Percentiles rank a stretch among this genome's conserved stretches.
Conservation (phyloP, 176 grass and related monocot genomes). For the Phragmites australis region DNA sequence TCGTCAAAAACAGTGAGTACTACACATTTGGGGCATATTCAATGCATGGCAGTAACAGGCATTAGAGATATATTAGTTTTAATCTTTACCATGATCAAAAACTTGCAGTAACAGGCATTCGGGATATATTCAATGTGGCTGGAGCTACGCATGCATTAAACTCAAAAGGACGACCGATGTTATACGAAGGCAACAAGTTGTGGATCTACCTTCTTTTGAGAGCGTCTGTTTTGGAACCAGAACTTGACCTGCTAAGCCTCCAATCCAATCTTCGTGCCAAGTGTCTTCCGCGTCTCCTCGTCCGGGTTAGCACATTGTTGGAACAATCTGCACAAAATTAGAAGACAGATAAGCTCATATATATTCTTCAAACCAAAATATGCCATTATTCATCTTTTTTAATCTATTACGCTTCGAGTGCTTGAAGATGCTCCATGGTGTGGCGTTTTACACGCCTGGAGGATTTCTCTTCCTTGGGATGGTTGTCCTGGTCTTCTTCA, state of each 20-base stretch:
- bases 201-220: background rate
- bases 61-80: too few species aligned
- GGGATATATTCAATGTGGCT: too few species aligned
- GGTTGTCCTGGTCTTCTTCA: background rate
- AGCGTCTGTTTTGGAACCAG: slow-evolving; percentile 48
- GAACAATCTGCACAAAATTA: slow-evolving; percentile 1
- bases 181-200: background rate
- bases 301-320: background rate
- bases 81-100: too few species aligned
- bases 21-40: too few species aligned
- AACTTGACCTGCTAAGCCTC: background rate
- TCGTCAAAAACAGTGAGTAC: too few species aligned
- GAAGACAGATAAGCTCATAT: background rate
- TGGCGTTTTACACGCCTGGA: background rate
- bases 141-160: too few species aligned
- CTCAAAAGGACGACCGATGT: background rate
- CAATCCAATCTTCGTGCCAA: slow-evolving; percentile 3
- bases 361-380: background rate
- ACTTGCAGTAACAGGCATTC: too few species aligned
- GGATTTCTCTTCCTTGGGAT: background rate
- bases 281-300: background rate
- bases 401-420: slow-evolving; percentile 22
- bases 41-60: too few species aligned
- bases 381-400: background rate
- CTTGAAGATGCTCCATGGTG: background rate